These are phyloP conservation scores for Clavulina sp. DNA, from an alignment of 768 basidiomycete genomes.

Conservation along the genomic window DNA sequence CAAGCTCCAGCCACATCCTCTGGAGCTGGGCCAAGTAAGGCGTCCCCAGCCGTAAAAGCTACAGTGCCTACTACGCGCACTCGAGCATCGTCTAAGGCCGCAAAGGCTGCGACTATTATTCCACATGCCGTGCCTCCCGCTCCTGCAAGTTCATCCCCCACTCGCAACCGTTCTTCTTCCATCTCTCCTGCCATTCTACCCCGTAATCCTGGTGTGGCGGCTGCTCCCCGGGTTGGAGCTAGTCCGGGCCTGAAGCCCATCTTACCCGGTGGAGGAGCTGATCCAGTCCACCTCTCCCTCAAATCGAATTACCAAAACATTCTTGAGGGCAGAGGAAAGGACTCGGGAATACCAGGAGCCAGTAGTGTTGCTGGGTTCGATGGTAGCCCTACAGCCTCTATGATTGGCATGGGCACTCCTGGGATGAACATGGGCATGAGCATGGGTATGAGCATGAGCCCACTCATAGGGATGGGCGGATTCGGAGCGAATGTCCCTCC, in stretches of 20 bases:
- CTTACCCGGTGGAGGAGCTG: constrained; percentile 37
- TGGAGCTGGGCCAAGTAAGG: not conserved
- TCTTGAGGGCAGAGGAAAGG: constrained; percentile 10
- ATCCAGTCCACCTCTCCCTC: constrained; percentile 10
- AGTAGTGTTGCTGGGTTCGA: constrained; percentile 1
- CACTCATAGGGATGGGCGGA: too few relatives aligned
- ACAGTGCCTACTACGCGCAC: too few relatives aligned
- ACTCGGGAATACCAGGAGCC: constrained; percentile 3
- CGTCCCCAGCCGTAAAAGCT: not conserved
- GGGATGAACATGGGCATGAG: too few relatives aligned
- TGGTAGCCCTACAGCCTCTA: not conserved
- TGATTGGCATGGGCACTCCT: not conserved
- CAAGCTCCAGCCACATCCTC: not conserved
- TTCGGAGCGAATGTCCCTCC: too few relatives aligned
- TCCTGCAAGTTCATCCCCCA: not conserved
- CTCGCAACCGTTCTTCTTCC: not conserved
- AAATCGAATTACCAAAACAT: constrained; percentile 13
- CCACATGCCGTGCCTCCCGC: not conserved
- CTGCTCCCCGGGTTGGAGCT: constrained; percentile 16
- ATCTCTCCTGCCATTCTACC: not conserved
- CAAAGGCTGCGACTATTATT: not conserved
- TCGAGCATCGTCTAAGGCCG: too few relatives aligned
- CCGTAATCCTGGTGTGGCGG: constrained; percentile 14
- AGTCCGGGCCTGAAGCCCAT: constrained; percentile 53
- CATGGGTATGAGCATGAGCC: too few relatives aligned